Evolutionary conservation across 352 stramenopile species (phyloP).

Genomic region (Pythium aquatile): DNA sequence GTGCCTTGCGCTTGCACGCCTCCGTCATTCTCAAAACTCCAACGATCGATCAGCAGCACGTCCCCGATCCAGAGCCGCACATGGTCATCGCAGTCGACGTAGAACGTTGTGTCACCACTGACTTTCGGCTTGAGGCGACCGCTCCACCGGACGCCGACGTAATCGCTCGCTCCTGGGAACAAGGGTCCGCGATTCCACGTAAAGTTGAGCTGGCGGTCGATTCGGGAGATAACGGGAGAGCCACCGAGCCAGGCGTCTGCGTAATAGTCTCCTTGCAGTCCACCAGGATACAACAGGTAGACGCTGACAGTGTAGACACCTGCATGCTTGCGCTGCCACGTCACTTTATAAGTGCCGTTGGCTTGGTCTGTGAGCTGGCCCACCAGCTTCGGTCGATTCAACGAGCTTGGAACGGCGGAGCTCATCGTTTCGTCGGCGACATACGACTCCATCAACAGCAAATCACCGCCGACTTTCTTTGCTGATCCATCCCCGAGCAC

Average conservation of each 20-base stretch:
- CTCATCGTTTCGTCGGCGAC: slow-evolving; percentile 15
- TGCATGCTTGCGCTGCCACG: slow-evolving; percentile 45
- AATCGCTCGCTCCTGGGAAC: slow-evolving; percentile 51
- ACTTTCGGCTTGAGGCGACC: slow-evolving; percentile 56
- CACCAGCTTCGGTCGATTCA: slow-evolving; percentile 27
- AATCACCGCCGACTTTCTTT: slow-evolving; percentile 22
- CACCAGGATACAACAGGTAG: slow-evolving; percentile 56
- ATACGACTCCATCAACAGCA: slow-evolving; percentile 47
- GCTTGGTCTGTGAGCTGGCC: slow-evolving; percentile 29
- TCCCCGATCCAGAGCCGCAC: slow-evolving; percentile 65
- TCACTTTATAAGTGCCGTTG: slow-evolving; percentile 41
- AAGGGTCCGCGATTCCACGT: slow-evolving; percentile 54
- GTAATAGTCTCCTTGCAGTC: slow-evolving; percentile 68
- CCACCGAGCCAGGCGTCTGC: slow-evolving; percentile 51
- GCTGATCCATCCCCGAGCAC: slow-evolving; percentile 39
- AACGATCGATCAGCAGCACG: slow-evolving; percentile 60
- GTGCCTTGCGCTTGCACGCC: slow-evolving; percentile 26
- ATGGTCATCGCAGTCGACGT: slow-evolving; percentile 47
- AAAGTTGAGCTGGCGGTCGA: slow-evolving; percentile 74
- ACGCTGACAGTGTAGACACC: slow-evolving; percentile 53
- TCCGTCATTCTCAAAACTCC: slow-evolving; percentile 36
- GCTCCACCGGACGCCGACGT: slow-evolving; percentile 63
- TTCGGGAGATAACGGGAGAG: slow-evolving; percentile 32
- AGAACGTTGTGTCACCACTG: slow-evolving; percentile 43
- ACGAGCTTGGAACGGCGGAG: not conserved